phyloP scores from a whole-genome alignment of 164 flowering plant genomes.

The Piper longum region DNA sequence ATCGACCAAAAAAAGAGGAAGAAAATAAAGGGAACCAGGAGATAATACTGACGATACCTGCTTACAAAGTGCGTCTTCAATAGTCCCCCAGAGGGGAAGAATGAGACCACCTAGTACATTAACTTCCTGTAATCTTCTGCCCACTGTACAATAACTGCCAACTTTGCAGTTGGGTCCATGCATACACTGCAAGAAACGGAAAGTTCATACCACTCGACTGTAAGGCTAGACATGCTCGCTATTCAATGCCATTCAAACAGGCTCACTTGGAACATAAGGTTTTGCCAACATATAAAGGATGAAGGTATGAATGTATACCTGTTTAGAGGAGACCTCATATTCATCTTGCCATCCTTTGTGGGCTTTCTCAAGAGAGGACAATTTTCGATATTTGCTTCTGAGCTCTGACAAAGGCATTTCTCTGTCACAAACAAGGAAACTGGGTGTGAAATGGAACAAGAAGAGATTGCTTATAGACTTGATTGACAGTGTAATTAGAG shows the following conservation, averaged over 20 bases:
- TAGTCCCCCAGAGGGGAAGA: constrained; percentile 94
- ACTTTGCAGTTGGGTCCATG: constrained; percentile 93
- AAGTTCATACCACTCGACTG: neutral
- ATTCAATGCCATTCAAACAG: neutral
- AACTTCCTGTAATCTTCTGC: constrained; percentile 87
- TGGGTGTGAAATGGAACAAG: neutral
- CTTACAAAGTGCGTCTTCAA: constrained; percentile 85
- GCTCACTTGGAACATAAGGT: neutral
- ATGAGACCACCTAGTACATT: constrained; percentile 92
- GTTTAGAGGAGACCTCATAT: constrained; percentile 76
- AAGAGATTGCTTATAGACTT: neutral
- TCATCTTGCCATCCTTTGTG: constrained; percentile 85
- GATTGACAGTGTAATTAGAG: neutral
- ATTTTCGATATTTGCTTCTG: constrained; percentile 63
- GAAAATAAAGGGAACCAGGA: neutral
- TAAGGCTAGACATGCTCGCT: neutral
- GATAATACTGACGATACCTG: constrained; percentile 39
- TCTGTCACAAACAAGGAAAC: constrained; percentile 21
- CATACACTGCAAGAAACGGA: constrained; percentile 57
- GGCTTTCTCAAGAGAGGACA: constrained; percentile 65
- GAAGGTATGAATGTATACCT: constrained; percentile 25
- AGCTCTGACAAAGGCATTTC: constrained; percentile 80
- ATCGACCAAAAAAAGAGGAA: neutral
- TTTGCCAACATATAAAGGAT: neutral
- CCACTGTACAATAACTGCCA: constrained; percentile 75